phyloP scores from a whole-genome alignment of 768 basidiomycete genomes.

The Hortiboletus campestris region DNA sequence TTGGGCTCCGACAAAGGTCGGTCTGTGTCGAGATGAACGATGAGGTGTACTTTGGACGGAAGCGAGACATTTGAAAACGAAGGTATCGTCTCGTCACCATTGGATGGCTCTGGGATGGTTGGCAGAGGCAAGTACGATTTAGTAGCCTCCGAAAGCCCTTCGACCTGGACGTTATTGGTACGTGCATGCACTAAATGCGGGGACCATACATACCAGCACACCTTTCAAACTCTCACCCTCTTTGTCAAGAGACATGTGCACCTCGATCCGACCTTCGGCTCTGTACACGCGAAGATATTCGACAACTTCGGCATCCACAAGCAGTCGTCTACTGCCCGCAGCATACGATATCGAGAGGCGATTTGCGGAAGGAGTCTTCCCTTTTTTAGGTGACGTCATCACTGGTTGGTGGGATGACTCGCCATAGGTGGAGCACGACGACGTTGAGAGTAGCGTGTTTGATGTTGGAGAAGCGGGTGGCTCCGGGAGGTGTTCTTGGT shows the following conservation, averaged over 20 bases:
- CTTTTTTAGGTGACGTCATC: constrained; percentile 30
- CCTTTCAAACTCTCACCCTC: constrained; percentile 64
- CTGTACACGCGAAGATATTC: constrained; percentile 78
- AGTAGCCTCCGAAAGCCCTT: constrained; percentile 67
- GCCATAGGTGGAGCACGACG: constrained; percentile 41
- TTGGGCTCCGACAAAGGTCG: constrained; percentile 92
- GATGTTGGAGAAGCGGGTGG: constrained; percentile 58
- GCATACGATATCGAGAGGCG: constrained; percentile 96
- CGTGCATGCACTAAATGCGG: constrained; percentile 1
- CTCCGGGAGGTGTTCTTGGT: constrained; percentile 53
- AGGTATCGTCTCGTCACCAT: constrained; percentile 66
- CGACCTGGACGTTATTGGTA: constrained; percentile 48
- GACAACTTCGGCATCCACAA: constrained; percentile 87
- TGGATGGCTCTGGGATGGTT: constrained; percentile 38
- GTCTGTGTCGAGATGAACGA: constrained; percentile 80
- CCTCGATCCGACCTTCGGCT: constrained; percentile 82
- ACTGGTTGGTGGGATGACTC: constrained; percentile 40
- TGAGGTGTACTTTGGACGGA: constrained; percentile 59
- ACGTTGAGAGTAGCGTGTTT: constrained; percentile 41
- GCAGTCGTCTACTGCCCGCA: constrained; percentile 79
- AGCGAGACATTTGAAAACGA: constrained; percentile 58
- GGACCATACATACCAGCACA: constrained; percentile 57
- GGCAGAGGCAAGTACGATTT: constrained; percentile 68
- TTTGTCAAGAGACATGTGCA: constrained; percentile 58
- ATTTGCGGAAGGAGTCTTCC: constrained; percentile 67